phyloP scores from a whole-genome alignment of 176 grass and related monocot genomes.

The Phragmites australis region DNA sequence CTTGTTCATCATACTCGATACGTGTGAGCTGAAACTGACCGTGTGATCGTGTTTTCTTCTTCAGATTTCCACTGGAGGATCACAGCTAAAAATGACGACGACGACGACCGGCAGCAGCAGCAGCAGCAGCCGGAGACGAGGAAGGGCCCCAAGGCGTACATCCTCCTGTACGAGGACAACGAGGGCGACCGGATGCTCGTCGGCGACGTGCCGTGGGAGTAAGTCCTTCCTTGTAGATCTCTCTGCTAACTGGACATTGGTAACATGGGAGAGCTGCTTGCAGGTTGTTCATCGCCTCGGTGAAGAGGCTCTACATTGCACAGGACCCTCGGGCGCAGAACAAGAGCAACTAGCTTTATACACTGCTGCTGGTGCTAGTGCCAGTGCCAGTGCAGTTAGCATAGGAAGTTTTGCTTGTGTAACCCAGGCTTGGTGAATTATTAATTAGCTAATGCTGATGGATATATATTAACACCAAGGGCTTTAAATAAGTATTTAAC shows the following conservation, averaged over 20 bases:
- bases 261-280: constrained; percentile 7
- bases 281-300: constrained; percentile 67
- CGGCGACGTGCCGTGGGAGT: constrained; percentile 82
- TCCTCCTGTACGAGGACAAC: constrained; percentile 68
- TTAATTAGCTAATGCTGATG: constrained; percentile 16
- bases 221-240: neutral
- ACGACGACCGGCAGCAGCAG: neutral
- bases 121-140: neutral
- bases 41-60: neutral
- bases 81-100: constrained; percentile 27
- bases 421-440: neutral
- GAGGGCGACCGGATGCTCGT: constrained; percentile 79
- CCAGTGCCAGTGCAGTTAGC: neutral
- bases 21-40: neutral
- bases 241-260: no score
- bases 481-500: no score
- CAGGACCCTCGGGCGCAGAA: constrained; percentile 40
- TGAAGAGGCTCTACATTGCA: constrained; percentile 74
- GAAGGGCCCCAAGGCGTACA: constrained; percentile 31
- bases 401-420: constrained; percentile 37
- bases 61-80: constrained; percentile 40
- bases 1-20: no score
- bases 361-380: no score
- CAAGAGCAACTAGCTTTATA: neutral
- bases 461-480: no score